A percentile compares a stretch with the other conserved stretches of the same genome.
Evolutionary conservation across 2,329 filamentous ascomycete genomes (phyloP).

Genomic region (Fusarium circinatum): DNA sequence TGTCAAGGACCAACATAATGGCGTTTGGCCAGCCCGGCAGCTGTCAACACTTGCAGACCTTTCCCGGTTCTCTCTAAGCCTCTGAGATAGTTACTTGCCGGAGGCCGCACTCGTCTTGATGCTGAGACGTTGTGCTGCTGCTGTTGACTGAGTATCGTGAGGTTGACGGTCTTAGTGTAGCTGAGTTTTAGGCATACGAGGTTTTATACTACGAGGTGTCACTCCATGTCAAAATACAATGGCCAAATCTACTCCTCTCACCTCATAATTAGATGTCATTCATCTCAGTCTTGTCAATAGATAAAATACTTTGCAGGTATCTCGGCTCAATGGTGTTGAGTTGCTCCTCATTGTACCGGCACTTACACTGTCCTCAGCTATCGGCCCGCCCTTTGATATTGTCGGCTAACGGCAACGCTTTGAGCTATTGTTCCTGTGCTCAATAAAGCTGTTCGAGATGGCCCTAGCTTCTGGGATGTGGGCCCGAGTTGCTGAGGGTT

Average conservation of each 20-base stretch:
- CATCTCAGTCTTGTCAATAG: neutral
- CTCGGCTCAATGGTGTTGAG: slow-evolving; percentile 4
- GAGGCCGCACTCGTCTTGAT: neutral
- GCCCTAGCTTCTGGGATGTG: neutral
- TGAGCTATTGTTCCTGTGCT: neutral
- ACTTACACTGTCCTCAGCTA: neutral
- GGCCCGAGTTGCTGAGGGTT: neutral
- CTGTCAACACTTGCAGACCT: neutral
- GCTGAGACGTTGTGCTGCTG: neutral
- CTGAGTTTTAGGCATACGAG: neutral
- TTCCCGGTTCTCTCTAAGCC: neutral
- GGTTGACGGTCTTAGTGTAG: slow-evolving; percentile 1
- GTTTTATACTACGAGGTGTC: slow-evolving; percentile 1
- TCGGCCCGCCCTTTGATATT: slow-evolving; percentile 22
- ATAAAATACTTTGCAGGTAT: neutral
- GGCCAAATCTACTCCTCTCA: neutral
- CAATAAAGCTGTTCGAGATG: neutral
- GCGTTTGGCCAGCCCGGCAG: neutral
- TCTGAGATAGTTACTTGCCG: neutral
- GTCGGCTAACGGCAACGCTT: neutral
- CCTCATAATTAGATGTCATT: neutral
- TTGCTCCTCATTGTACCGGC: neutral
- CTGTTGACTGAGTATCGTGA: slow-evolving; percentile 3
- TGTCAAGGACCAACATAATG: neutral
- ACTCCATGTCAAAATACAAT: neutral